Percentiles rank a stretch among this genome's conserved stretches.
Conservation (phyloP, 148 eudicot genomes). For the Camellia granthamiana region DNA sequence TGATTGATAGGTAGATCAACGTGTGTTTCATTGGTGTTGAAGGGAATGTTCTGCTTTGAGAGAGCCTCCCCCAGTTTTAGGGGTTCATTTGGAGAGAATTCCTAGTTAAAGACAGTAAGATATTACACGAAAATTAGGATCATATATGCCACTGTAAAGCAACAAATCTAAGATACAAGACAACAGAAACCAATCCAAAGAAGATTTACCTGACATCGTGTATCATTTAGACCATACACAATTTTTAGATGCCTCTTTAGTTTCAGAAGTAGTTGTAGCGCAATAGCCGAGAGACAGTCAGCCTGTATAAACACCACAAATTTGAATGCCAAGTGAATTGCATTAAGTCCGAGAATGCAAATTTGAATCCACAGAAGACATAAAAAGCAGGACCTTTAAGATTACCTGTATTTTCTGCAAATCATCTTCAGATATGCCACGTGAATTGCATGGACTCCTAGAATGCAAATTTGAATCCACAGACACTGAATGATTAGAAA, state of each 20-base stretch:
- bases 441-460: constrained; percentile 25
- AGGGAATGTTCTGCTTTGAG: constrained; percentile 72
- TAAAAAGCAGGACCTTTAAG: not conserved
- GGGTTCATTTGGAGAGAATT: constrained; percentile 81
- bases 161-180: not conserved
- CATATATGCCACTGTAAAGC: not conserved
- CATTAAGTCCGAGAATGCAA: too few species aligned
- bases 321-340: not conserved
- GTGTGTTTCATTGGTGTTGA: constrained; percentile 43
- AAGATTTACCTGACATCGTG: constrained; percentile 75
- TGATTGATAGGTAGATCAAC: constrained; percentile 56
- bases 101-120: constrained; percentile 36
- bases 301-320: constrained; percentile 49
- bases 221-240: constrained; percentile 75
- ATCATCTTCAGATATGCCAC: constrained; percentile 44
- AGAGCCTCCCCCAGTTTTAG: constrained; percentile 77
- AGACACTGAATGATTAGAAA: constrained; percentile 24
- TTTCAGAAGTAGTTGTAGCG: constrained; percentile 80
- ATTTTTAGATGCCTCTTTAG: constrained; percentile 93
- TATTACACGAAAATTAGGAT: not conserved
- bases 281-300: constrained; percentile 70
- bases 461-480: constrained; percentile 30
- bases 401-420: constrained; percentile 70
- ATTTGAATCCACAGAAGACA: too few species aligned
- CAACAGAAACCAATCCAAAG: not conserved